Base-by-base conservation (phyloP, 2,329 filamentous ascomycete species). In the Parasarocladium wereldwijsianum region DNA sequence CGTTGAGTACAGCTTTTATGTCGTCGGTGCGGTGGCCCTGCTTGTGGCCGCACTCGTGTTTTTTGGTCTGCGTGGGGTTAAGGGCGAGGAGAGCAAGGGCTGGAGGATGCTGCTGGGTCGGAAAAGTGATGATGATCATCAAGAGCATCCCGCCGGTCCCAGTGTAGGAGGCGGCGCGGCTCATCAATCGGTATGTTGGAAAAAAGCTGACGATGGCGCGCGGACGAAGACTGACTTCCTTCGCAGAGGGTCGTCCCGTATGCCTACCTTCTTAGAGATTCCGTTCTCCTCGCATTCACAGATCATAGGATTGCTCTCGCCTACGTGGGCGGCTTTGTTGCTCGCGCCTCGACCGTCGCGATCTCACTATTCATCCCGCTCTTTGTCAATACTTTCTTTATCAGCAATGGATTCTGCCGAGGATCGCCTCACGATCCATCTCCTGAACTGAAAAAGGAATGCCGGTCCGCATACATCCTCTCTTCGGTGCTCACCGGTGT, bases 291-390 rank as follows among this genome's bases (percentile, higher is more conserved):
- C 8, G 86, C 80, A 10, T 72, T 84, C 42, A 72, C 62, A 7
- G 81, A 92, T 46, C 64, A 73, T 8, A 70, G 79, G 41, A 93
- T 98, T 37, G 76, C 74, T 12, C 65, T 96, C 0, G 87, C 81
- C 17, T 98, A 96, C 45, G 59, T 96, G 0, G 90, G 87, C 37
- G 90, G 90, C 2, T 94, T 96, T 44, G 87, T 98, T 3, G 87
- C 86, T 8, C 75, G 90, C 33, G 86, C 90, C 6, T 94, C 86
- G 1, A 93, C 85, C 0, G 90, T 98, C 5, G 87, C 82, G 31
- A 93, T 98, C 39, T 92, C 84, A 1, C 69, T 96, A 5, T 98
- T 96, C 55, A 80, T 98, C 32, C 90, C 90, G 1, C 67, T 98
- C 2, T 92, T 81, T 47, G 74, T 94, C 43, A 96, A 96, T 49